Base-by-base conservation (phyloP, 129 eudicot species). In the Escallonia herrerae region DNA sequence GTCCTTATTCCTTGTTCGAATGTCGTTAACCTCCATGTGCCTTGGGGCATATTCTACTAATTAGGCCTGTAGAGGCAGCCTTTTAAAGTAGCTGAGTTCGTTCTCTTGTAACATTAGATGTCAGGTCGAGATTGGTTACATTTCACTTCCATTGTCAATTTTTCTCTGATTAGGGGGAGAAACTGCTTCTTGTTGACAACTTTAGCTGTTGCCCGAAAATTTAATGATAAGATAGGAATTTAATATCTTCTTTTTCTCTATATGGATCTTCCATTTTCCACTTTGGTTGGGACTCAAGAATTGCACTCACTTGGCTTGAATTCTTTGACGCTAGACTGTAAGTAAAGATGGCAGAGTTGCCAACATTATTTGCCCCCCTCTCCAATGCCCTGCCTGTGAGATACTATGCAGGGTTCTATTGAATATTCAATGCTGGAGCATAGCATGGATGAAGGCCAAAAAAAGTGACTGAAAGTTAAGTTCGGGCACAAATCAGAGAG, bases 41-140 rank as follows among this genome's bases (percentile, higher is more conserved):
- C 43, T 56, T 72, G 33, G 12, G 62, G 59, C 70, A 63, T 14
- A 6, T 9, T 22, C 33, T 56, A 71, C 61, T 43, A 9, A 47
- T 57, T 43, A 54, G 15, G 22, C 15, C 43, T 60, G 33, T 39
- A 38, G 70, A 42, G 60, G 14, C n/a, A 49, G 40, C 62, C 7
- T 43, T 41, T 7, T 52, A 50, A 33, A 40, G 33, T 14, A 7
- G 61, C n/a, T 55, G 42, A 8, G 68, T 47, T 4, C 40, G 12
- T 38, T 9, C 1, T 40, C 48, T 12, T 56, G 51, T 53, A 54
- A 52, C 15, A 50, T 43, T 52, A 62, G 46, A 63, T 5, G 6
- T 4, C 47, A 5, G 58, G 13, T 53, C 8, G 42, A 11, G 56
- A 57, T 50, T 15, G 15, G 37, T n/a, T 8, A 41, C 41, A 14